phyloP scores from a whole-genome alignment of 1,139 yeast species.

The Debaryomycetaceae sp. region DNA sequence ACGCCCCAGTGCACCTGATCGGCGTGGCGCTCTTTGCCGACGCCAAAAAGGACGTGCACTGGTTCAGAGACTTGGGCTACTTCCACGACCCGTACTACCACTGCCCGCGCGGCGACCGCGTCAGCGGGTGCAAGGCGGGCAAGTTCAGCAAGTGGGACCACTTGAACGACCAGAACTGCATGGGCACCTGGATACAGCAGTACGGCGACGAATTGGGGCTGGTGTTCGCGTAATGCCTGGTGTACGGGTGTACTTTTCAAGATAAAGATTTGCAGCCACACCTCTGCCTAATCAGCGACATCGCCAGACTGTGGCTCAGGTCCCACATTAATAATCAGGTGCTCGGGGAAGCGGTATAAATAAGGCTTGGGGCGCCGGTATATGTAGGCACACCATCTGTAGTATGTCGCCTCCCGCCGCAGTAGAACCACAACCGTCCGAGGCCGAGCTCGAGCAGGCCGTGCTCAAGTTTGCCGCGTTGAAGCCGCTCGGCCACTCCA shows the following conservation, averaged over 20 bases:
- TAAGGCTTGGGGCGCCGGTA: too few species aligned
- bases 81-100: constrained; percentile 68
- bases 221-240: background rate
- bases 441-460: constrained; percentile 13
- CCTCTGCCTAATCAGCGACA: too few species aligned
- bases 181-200: constrained; percentile 67
- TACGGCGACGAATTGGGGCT: constrained; percentile 23
- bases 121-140: constrained; percentile 25
- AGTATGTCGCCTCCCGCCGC: constrained; percentile 7
- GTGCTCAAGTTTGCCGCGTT: constrained; percentile 16
- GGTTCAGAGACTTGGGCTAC: constrained; percentile 88
- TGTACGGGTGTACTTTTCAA: background rate
- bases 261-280: background rate
- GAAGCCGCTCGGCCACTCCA: constrained; percentile 17
- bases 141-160: constrained; percentile 33
- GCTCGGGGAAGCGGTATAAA: too few species aligned
- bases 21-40: constrained; percentile 75
- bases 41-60: constrained; percentile 57
- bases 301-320: background rate
- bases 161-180: constrained; percentile 63
- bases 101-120: constrained; percentile 51
- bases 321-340: too few species aligned
- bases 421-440: background rate
- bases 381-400: too few species aligned
- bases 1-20: constrained; percentile 79